Evolutionary conservation across 2,329 filamentous ascomycete species (phyloP).

Genomic region (Nemania diffusa): DNA sequence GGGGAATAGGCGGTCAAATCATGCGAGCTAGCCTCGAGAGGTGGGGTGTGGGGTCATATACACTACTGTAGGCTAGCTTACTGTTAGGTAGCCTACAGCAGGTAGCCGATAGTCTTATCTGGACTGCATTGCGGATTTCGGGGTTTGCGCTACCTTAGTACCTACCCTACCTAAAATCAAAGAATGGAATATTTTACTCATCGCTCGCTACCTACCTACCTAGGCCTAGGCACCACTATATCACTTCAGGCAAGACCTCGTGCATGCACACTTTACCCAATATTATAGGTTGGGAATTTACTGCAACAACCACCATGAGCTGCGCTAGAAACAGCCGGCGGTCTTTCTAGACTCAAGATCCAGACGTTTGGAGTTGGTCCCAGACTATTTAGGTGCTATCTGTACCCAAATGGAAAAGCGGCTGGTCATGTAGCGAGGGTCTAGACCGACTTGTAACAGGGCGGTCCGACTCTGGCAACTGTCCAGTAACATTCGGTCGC

Average conservation of each 20-base stretch:
- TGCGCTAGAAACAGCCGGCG: not conserved
- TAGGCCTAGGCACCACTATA: not conserved
- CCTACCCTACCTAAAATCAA: no score
- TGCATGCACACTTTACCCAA: not conserved
- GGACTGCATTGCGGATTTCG: not conserved
- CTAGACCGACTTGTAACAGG: not conserved
- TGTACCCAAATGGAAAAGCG: not conserved
- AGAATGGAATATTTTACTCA: not conserved
- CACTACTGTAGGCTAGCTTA: not conserved
- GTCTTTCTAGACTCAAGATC: not conserved
- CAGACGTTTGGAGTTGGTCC: not conserved
- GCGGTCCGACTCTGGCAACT: slow-evolving; percentile 2
- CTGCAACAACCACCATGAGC: not conserved
- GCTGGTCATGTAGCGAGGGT: not conserved
- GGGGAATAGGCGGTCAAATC: slow-evolving; percentile 19
- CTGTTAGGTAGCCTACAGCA: not conserved
- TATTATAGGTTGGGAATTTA: not conserved
- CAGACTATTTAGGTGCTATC: not conserved
- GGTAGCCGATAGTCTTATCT: not conserved
- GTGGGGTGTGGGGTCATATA: not conserved
- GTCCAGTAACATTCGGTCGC: not conserved
- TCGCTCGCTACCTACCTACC: not conserved
- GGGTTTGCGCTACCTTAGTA: not conserved
- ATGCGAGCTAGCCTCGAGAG: slow-evolving; percentile 3
- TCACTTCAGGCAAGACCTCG: not conserved